Evolutionary conservation across 257 asterid genomes (phyloP).

Genomic region (Catharanthus roseus): DNA sequence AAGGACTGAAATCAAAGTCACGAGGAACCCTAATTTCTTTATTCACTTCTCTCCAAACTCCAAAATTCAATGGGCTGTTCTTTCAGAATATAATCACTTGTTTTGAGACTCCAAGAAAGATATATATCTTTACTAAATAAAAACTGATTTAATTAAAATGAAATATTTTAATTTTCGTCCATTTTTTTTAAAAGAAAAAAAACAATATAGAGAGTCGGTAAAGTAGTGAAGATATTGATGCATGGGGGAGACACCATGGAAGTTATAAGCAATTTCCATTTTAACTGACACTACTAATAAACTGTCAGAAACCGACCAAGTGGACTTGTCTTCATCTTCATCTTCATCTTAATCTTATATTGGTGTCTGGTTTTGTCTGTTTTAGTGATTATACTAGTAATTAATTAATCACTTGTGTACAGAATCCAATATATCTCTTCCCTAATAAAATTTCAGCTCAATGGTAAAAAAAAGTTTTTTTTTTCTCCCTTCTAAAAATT

Average conservation of each 20-base stretch:
- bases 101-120: conserved; percentile 41
- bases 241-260: no score
- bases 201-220: background rate
- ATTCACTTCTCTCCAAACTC: background rate
- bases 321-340: background rate
- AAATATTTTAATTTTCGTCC: no score
- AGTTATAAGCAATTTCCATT: background rate
- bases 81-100: background rate
- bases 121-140: no score
- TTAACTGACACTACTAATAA: background rate
- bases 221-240: background rate
- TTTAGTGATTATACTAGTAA: background rate
- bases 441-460: background rate
- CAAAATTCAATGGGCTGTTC: conserved; percentile 19
- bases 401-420: no score
- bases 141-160: no score
- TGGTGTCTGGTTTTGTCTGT: background rate
- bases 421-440: background rate
- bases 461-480: no score
- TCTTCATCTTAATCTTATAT: background rate
- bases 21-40: conserved; percentile 19
- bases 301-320: background rate
- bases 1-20: conserved; percentile 37
- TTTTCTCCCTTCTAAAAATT: no score
- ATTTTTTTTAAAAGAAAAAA: no score